Base-by-base conservation (phyloP, 768 basidiomycete genomes). In the Coprinellus micaceus region DNA sequence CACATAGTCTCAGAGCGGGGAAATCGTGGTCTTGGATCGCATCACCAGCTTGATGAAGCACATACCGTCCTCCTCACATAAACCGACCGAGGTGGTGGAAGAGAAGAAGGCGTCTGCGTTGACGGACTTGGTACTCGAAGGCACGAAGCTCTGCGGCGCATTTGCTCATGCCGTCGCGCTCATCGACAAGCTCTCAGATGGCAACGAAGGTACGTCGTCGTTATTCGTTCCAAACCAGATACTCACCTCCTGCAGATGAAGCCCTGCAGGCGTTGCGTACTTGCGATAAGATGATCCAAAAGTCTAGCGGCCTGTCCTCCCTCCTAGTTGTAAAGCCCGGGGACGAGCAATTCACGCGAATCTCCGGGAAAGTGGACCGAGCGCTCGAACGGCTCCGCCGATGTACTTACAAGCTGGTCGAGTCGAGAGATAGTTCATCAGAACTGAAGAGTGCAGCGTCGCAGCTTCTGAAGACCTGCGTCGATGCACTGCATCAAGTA, bases 351-450 rank as follows among this genome's bases (percentile, higher is more conserved):
- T 40, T 72, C 19, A 52, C 51, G 9, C 76, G 78, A 1, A 69
- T 75, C 29, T 70, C 69, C 19, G 76, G 72, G 21, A 89, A 88
- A 66, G 69, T 86, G 13, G 79, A 82, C 50, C 77, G 86, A 24
- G 80, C 83, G 0, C 58, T 89, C 11, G 88, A 88, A 64, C 73
- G 82, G 50, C 61, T 85, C 13, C 75, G 86, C 19, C 76, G 84
- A 51, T 69, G 72, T n/a, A 71, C 73, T 12, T 61, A 82, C 30
- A 81, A 77, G 45, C 59, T 75, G 19, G 52, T 87, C 17, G 85
- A 86, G 39, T 59, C 58, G 4, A 47, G 54, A 28, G 26, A 62
- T 4, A 30, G 45, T 4, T 40, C 50, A 37, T n/a, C 47, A 15
- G 40, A 28, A 7, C 13, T 47, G 28, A 33, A 21, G 22, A 52